Evolutionary conservation across 140 eudicot species (phyloP), one percentile per base, ranked within the genome.

Genomic region (Ambrosia hybrid): DNA sequence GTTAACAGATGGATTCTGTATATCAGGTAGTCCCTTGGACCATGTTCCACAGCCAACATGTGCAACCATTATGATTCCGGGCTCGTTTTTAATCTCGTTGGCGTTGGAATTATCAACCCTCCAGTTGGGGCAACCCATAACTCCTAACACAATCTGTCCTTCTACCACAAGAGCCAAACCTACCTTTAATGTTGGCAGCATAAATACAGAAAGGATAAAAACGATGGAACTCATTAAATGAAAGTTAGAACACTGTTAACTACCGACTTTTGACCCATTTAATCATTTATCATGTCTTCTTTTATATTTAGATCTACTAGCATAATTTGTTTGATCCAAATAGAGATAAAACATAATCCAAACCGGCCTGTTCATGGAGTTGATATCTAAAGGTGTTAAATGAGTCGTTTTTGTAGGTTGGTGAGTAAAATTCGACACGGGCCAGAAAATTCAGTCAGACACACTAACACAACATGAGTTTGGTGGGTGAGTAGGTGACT

Each of bases 51-150:
- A 89, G 34, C 96, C 98, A 58, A 84, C 77, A 75, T 92, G 98
- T 26, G 98, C 83, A 73, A 75, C 78, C 98, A 89, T 87, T 71
- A 92, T 67, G 46, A 84, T 80, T 81, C 98, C 98, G 34, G 88
- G 64, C 45, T 63, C n/a, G 7, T 78, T 73, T 34, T 74, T 66
- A 57, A 46, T 68, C 61, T 83, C 79, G 36, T 52, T 71, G 60
- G 41, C 51, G 17, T 67, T 72, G 21, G 76, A 65, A 39, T 70
- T 53, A 43, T 71, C 74, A 17, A 65, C 88, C 71, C 61, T 79
- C 99, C 99, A 94, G 62, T 90, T 90, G 36, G 99, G 99, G 80
- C 99, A 90, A 53, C 99, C 97, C 99, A 94, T 94, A 64, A 90
- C 94, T 57, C 99, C 97, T 36, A 94, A 72, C 6, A 90, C 99